Evolutionary conservation across 2,329 filamentous ascomycete species (phyloP).

Genomic region (Calonectria pseudoreteaudii): DNA sequence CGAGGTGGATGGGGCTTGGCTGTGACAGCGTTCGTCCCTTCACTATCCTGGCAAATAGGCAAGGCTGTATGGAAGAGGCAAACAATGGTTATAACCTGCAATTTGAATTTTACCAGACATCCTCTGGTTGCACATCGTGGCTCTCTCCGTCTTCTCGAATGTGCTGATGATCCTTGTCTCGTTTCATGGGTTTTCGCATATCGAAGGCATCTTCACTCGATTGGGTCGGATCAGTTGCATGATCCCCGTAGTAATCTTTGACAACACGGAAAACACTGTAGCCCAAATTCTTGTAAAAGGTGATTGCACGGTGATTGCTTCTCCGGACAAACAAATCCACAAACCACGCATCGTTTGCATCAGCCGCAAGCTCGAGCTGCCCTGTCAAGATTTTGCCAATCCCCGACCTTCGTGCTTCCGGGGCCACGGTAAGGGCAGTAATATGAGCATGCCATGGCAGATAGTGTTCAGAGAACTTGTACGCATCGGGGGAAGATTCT

Average conservation of each 20-base stretch:
- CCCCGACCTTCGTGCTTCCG: slow-evolving; percentile 85
- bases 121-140: slow-evolving; percentile 81
- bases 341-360: slow-evolving; percentile 90
- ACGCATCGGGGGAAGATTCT: slow-evolving; percentile 83
- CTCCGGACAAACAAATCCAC: slow-evolving; percentile 93
- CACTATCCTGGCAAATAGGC: neutral
- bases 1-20: slow-evolving; percentile 59
- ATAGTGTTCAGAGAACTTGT: slow-evolving; percentile 85
- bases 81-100: slow-evolving; percentile 7
- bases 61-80: slow-evolving; percentile 57
- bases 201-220: slow-evolving; percentile 90
- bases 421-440: slow-evolving; percentile 92
- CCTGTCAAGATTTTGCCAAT: slow-evolving; percentile 87
- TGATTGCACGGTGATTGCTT: slow-evolving; percentile 88
- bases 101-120: slow-evolving; percentile 76
- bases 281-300: slow-evolving; percentile 90
- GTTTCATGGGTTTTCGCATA: slow-evolving; percentile 91
- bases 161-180: slow-evolving; percentile 82
- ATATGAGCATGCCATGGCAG: slow-evolving; percentile 99
- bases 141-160: slow-evolving; percentile 84
- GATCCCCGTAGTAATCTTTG: slow-evolving; percentile 92
- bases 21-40: slow-evolving; percentile 33
- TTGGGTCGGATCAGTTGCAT: slow-evolving; percentile 72
- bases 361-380: slow-evolving; percentile 83
- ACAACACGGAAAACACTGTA: slow-evolving; percentile 93